Evolutionary conservation across 306 rosid species (phyloP).

Genomic region (Prunus mira): DNA sequence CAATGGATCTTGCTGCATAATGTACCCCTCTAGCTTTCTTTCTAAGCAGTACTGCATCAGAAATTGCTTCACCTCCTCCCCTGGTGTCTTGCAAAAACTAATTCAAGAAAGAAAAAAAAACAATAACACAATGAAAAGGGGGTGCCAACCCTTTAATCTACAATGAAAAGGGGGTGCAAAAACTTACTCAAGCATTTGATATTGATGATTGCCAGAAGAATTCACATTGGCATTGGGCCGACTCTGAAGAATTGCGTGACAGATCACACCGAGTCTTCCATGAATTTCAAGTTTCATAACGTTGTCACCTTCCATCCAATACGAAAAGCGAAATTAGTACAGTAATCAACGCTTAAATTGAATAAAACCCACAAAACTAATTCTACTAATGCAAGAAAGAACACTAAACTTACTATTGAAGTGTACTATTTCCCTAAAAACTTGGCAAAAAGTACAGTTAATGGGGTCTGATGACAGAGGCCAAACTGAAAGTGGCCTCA

Average conservation of each 20-base stretch:
- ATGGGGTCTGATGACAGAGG: conserved; percentile 35
- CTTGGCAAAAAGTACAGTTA: conserved; percentile 56
- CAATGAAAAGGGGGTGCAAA: neutral
- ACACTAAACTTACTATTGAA: conserved; percentile 36
- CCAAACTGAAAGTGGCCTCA: conserved; percentile 22
- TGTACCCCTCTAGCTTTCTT: conserved; percentile 37
- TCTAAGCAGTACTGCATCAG: conserved; percentile 37
- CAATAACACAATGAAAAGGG: no score
- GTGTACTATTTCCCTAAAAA: conserved; percentile 63
- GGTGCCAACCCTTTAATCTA: no score
- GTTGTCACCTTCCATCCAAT: conserved; percentile 25
- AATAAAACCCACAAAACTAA: neutral
- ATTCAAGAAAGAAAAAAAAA: neutral
- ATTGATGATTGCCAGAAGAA: conserved; percentile 20
- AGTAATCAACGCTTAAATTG: no score
- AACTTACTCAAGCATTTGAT: conserved; percentile 58
- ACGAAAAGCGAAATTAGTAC: neutral
- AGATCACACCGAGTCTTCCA: conserved; percentile 54
- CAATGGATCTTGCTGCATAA: conserved; percentile 50
- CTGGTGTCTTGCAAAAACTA: conserved; percentile 47
- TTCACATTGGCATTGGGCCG: neutral
- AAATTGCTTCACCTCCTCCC: conserved; percentile 44
- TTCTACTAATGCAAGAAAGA: neutral
- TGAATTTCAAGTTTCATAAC: conserved; percentile 64
- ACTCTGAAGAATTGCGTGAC: conserved; percentile 54